Conservation (phyloP, 495 filamentous ascomycete genomes). For the Sporormia fimetaria region DNA sequence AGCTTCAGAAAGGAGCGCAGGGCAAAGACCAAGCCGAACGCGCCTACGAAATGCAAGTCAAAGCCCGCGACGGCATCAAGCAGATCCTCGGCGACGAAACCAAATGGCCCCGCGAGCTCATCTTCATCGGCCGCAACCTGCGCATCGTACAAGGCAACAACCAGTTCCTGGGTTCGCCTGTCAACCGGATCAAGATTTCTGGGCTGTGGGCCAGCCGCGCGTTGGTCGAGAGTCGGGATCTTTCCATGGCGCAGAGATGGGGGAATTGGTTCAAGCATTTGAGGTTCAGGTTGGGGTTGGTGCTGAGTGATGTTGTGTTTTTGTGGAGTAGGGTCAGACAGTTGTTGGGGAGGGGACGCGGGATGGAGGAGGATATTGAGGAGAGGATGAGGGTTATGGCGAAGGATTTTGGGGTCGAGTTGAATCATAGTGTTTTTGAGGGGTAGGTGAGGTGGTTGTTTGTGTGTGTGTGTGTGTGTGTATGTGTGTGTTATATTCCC, state of each 20-base stretch:
- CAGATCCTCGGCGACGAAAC: slow-evolving; percentile 79
- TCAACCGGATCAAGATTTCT: slow-evolving; percentile 92
- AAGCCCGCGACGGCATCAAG: slow-evolving; percentile 71
- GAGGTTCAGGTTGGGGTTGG: slow-evolving; percentile 65
- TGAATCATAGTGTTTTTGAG: slow-evolving; percentile 78
- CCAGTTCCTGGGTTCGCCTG: slow-evolving; percentile 78
- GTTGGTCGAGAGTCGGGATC: slow-evolving; percentile 55
- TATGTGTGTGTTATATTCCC: too few species aligned
- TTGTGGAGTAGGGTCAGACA: slow-evolving; percentile 68
- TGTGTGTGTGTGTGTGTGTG: too few species aligned
- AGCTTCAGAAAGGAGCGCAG: slow-evolving; percentile 42
- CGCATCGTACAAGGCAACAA: slow-evolving; percentile 82
- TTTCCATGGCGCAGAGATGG: slow-evolving; percentile 45
- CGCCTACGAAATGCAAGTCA: slow-evolving; percentile 74
- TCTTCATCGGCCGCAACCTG: slow-evolving; percentile 93
- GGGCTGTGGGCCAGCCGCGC: slow-evolving; percentile 78
- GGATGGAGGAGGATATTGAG: slow-evolving; percentile 94
- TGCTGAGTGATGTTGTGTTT: slow-evolving; percentile 71
- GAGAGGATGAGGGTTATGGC: slow-evolving; percentile 73
- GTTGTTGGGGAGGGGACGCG: slow-evolving; percentile 57
- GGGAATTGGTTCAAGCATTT: slow-evolving; percentile 56
- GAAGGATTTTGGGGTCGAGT: slow-evolving; percentile 80
- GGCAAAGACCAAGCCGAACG: slow-evolving; percentile 49
- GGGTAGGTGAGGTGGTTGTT: too few species aligned
- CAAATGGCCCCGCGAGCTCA: slow-evolving; percentile 84